These are phyloP conservation scores for Plenodomus lindquistii DNA, from an alignment of 2,329 filamentous ascomycete species.

Conservation along the genomic window DNA sequence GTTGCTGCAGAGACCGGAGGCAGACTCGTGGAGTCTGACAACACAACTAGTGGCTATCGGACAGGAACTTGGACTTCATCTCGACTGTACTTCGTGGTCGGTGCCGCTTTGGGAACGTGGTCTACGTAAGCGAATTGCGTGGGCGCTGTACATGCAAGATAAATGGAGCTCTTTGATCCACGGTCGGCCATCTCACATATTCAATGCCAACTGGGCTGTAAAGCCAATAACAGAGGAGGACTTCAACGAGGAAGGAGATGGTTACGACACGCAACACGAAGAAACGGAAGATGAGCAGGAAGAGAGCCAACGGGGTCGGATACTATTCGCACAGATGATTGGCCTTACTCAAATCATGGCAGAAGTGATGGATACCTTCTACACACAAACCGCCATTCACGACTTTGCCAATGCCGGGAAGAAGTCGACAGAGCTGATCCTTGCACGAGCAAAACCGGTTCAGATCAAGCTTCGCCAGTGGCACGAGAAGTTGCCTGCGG, in stretches of 20 bases:
- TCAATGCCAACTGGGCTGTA: slow-evolving; percentile 76
- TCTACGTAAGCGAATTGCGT: slow-evolving; percentile 80
- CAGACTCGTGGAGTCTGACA: slow-evolving; percentile 81
- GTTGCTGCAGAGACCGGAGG: slow-evolving; percentile 73
- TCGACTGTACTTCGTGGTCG: slow-evolving; percentile 85
- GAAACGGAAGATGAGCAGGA: slow-evolving; percentile 60
- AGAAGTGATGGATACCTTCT: slow-evolving; percentile 82
- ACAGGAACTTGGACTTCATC: slow-evolving; percentile 85
- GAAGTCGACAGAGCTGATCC: slow-evolving; percentile 72
- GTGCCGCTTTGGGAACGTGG: slow-evolving; percentile 88
- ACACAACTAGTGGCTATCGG: slow-evolving; percentile 84
- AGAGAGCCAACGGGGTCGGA: slow-evolving; percentile 68
- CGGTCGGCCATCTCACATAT: slow-evolving; percentile 79
- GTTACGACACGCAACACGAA: slow-evolving; percentile 56
- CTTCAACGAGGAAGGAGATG: slow-evolving; percentile 66
- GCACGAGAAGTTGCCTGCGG: slow-evolving; percentile 70
- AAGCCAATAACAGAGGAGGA: slow-evolving; percentile 66
- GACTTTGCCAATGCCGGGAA: slow-evolving; percentile 67
- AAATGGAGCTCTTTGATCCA: slow-evolving; percentile 88
- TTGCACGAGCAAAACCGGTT: slow-evolving; percentile 78
- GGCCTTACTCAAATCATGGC: slow-evolving; percentile 74
- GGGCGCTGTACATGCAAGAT: slow-evolving; percentile 93
- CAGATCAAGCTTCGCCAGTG: slow-evolving; percentile 82
- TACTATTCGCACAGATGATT: slow-evolving; percentile 76
- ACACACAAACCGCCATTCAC: slow-evolving; percentile 76